Base-by-base conservation (phyloP, 495 filamentous ascomycete genomes). In the Daldinia caldariorum region DNA sequence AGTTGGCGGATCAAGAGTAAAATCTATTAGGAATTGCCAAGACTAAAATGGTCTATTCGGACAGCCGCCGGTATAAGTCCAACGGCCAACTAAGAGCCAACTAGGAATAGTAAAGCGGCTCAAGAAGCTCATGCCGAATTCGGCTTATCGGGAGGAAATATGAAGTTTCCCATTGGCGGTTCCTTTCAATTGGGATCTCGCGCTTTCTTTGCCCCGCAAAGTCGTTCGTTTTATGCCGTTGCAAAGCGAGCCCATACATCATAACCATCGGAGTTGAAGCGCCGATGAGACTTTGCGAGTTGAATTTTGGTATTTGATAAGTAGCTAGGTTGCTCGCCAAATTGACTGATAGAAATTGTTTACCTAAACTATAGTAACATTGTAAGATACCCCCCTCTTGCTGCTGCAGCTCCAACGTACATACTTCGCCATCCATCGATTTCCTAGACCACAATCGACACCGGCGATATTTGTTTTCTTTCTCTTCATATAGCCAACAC, bases 191-290 rank as follows among this genome's bases (percentile, higher is more conserved):
- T 65, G 61, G 61, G 43, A 66, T 26, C 39, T 64, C 22, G 22
- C 49, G 47, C 43, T 47, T 47, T 61, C 32, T 41, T 20, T 67
- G 59, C 70, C 70, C 70, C 65, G 56, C 65, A 62, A 57, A 6
- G 35, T 45, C 3, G 18, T 32, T 31, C 38, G 61, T 47, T 6
- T 68, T 72, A 66, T 72, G 70, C 70, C 65, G 70, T 16, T 37
- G 59, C 70, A 72, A 72, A 72, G 70, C 70, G 70, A 72, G 65
- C 32, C 0, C 61, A 45, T 59, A 72, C 70, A 68, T 69, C 70
- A 72, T 66, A 61, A 39, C 54, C 60, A 57, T 72, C 70, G 70
- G 65, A 61, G 65, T 62, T 53, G 60, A 16, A 58, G n/a, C 61
- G 70, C 65, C 70, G 70, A 69, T 66, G 61, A 67, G 66, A 56